Base-by-base conservation (phyloP, 306 rosid genomes). In the Hylodesmum podocarpum region DNA sequence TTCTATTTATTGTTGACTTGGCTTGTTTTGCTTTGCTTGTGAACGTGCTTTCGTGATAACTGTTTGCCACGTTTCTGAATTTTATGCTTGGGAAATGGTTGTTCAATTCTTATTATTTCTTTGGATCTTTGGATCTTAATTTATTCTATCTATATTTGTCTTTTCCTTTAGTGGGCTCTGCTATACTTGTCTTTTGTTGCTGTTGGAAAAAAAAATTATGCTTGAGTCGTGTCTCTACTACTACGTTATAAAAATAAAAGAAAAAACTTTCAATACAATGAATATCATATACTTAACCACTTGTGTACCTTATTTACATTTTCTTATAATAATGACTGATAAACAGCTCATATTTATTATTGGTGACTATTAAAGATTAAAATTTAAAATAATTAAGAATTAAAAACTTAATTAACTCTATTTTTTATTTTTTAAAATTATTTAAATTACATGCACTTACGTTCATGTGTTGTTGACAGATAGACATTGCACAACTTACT, bases 401-500 rank as follows among this genome's bases (percentile, higher is more conserved):
- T n/a, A n/a, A n/a, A n/a, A n/a, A n/a, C n/a, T n/a, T n/a, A 16
- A 27, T 28, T 6, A 73, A 58, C 18, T 40, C 34, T 18, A 1
- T 9, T 27, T 63, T 40, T 28, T 12, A 24, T 58, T 68, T 49
- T 3, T 31, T 44, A 40, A 22, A 18, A 27, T 46, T 46, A 14
- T 57, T 57, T 14, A 10, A 4, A 36, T 54, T 79, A 46, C 39
- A 34, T 12, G 64, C 12, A 62, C 24, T 73, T 18, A 84, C 70
- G 28, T 77, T 31, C 19, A 22, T 78, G 10, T 28, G 13, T 41
- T 72, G 66, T 55, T 75, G 53, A 80, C 90, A 91, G 97, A 89
- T 86, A 89, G 89, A 86, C 40, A 51, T 91, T 63, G 97, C 94
- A 41, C 85, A 87, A 78, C 84, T 89, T 54, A 88, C 93, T 3